Conservation (phyloP, 2,329 filamentous ascomycete genomes). For the Claviceps sp. region DNA sequence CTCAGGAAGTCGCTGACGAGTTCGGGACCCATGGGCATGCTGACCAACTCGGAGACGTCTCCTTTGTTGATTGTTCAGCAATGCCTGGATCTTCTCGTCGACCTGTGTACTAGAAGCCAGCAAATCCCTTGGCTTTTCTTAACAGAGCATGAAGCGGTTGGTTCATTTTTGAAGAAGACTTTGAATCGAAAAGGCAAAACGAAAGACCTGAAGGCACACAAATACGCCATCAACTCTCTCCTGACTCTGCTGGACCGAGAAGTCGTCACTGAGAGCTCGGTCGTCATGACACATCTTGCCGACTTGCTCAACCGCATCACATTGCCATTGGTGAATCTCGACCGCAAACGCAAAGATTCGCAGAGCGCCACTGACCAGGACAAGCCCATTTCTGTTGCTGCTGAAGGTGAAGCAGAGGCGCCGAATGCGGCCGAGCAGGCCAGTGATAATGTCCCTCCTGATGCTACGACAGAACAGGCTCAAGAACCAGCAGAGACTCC, state of each 20-base stretch:
- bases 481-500: slow-evolving; percentile 13
- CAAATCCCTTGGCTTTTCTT: slow-evolving; percentile 87
- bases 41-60: slow-evolving; percentile 73
- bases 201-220: slow-evolving; percentile 71
- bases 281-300: slow-evolving; percentile 88
- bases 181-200: slow-evolving; percentile 73
- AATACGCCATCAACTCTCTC: slow-evolving; percentile 84
- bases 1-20: slow-evolving; percentile 63
- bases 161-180: slow-evolving; percentile 62
- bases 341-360: slow-evolving; percentile 40
- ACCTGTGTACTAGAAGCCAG: slow-evolving; percentile 70
- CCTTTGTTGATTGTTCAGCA: slow-evolving; percentile 93
- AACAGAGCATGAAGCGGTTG: slow-evolving; percentile 73
- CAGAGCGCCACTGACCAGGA: slow-evolving; percentile 23
- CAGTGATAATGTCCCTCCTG: slow-evolving; percentile 7
- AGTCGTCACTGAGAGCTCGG: slow-evolving; percentile 91
- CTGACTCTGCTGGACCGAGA: slow-evolving; percentile 82
- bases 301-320: slow-evolving; percentile 81
- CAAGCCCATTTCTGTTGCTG: slow-evolving; percentile 9
- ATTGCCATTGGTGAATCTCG: slow-evolving; percentile 64
- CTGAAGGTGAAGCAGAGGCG: slow-evolving; percentile 17
- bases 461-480: slow-evolving; percentile 14
- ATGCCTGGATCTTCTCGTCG: slow-evolving; percentile 73
- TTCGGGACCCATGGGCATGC: slow-evolving; percentile 27
- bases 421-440: slow-evolving; percentile 13